A percentile compares a stretch with the other conserved stretches of the same genome.
These are phyloP conservation scores for Pyrenophora teres DNA, from an alignment of 2,329 filamentous ascomycete genomes.

Conservation along the genomic window DNA sequence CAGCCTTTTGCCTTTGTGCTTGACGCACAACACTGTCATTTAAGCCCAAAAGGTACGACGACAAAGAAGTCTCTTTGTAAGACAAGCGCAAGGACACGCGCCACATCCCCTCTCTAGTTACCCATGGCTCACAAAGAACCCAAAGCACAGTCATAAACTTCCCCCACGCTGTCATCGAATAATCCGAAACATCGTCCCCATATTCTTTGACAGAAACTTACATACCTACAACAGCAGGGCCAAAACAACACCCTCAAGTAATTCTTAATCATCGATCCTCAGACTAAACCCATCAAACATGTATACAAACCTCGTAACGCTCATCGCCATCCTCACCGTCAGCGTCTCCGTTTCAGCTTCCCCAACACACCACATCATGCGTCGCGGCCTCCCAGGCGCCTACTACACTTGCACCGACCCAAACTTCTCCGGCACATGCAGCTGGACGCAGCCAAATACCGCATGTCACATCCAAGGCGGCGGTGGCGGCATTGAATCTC, in stretches of 20 bases:
- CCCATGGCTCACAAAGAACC: conserved; percentile 2
- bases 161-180: conserved; percentile 1
- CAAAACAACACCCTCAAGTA: conserved; percentile 1
- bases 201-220: neutral
- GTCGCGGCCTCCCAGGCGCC: conserved; percentile 42
- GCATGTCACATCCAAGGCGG: conserved; percentile 34
- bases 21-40: conserved; percentile 1
- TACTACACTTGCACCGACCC: conserved; percentile 39
- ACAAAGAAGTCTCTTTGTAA: neutral
- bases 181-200: neutral
- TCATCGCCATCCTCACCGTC: conserved; percentile 14
- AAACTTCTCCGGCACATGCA: conserved; percentile 38
- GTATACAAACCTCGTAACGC: conserved; percentile 5
- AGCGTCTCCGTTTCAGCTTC: conserved; percentile 8
- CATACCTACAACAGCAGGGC: conserved; percentile 15
- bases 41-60: conserved; percentile 4
- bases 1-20: conserved; percentile 11
- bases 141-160: conserved; percentile 1
- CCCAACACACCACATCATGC: conserved; percentile 15
- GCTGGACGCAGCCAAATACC: conserved; percentile 31
- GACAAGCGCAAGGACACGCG: neutral
- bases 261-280: conserved; percentile 8
- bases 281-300: conserved; percentile 8
- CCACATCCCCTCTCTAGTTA: neutral
- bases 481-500: conserved; percentile 28